Evolutionary conservation across 1,284 basidiomycete genomes (phyloP).

Genomic region (Cryptococcus sp.): DNA sequence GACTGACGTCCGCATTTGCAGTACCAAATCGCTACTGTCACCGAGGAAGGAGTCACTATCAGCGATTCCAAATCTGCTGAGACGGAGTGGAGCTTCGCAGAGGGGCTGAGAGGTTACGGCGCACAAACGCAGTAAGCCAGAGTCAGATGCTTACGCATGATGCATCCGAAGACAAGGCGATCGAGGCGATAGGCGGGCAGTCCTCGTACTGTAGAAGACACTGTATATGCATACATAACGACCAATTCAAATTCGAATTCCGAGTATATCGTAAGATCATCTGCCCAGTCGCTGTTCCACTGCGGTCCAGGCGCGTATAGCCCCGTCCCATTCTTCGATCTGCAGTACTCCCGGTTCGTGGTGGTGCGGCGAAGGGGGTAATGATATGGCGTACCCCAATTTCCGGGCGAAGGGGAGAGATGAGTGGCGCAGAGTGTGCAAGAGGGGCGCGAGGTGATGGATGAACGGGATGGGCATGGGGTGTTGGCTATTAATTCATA

Average conservation of each 20-base stretch:
- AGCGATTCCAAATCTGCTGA: constrained; percentile 75
- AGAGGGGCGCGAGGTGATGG: constrained; percentile 12
- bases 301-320: constrained; percentile 20
- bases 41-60: constrained; percentile 72
- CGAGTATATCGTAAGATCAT: neutral
- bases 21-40: constrained; percentile 95
- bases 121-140: constrained; percentile 62
- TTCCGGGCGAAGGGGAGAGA: constrained; percentile 18
- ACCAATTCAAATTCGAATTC: neutral
- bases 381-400: constrained; percentile 13
- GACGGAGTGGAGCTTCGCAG: constrained; percentile 90
- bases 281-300: constrained; percentile 25
- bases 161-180: neutral
- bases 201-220: neutral
- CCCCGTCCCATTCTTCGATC: constrained; percentile 25
- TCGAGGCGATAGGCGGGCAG: neutral
- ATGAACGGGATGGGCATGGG: constrained; percentile 31
- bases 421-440: constrained; percentile 14
- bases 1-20: constrained; percentile 42
- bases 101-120: constrained; percentile 69
- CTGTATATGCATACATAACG: constrained; percentile 3
- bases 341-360: constrained; percentile 6
- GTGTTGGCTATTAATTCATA: constrained; percentile 20
- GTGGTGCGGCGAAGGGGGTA: constrained; percentile 2
- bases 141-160: neutral